Evolutionary conservation across 805 yeast species (phyloP), one percentile per base, ranked within the genome.

Genomic region (Candida gorgasii): DNA sequence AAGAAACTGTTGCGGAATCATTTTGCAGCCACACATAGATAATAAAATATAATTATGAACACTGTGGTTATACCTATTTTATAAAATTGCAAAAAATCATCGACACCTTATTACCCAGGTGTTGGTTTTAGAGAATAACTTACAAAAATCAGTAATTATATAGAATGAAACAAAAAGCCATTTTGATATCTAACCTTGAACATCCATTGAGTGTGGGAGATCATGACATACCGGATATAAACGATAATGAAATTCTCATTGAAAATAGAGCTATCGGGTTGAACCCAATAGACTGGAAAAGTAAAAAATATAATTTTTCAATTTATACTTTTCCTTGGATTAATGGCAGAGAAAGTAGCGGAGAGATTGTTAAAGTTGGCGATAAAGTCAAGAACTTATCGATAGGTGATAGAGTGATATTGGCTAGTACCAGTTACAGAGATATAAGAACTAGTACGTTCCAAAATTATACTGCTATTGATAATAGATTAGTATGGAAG

Each of bases 381-480:
- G 29, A 32, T 4, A 40, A 47, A 5, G 57, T 55, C 13, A 42
- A 43, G 5, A 48, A 41, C 11, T 49, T 54, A 22, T n/a, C 18
- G 16, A 33, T 30, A n/a, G 61, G 59, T 48, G 59, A 47, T 30
- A 58, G 62, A 33, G 78, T 73, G 0, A 67, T 74, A 35, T 51
- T 73, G 24, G 73, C 71, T 14, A 69, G 76, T 33, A 74, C 79
- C 1, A 66, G 73, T 27, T 74, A 74, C 47, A 62, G 78, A 50
- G 76, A 73, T 43, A 51, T 68, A 29, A 57, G 73, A 45, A 72
- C 77, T 2, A 66, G 74, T 17, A 73, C 79, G 4, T 74, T 74
- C 47, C 78, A 74, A 50, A 65, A 73, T 43, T 72, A 61, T 45
- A 68, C 73, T 1, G 68, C 67, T 1, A 63, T 71, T 34, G 77